Base-by-base conservation (phyloP, 2,329 filamentous ascomycete genomes). In the Ascochyta koolunga region DNA sequence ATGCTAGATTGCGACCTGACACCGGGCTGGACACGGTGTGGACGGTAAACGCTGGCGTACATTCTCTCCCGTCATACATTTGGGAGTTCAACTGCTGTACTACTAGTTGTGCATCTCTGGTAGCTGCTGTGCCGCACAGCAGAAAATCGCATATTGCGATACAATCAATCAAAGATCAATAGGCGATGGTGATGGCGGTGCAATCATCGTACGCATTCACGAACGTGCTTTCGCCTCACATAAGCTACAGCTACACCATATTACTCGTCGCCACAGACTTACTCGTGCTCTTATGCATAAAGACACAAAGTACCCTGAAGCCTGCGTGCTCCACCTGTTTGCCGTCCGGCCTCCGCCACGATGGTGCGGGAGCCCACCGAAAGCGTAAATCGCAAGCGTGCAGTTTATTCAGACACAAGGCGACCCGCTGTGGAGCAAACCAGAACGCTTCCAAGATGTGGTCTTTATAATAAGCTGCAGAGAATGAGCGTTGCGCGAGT, bases 11-110 rank as follows among this genome's bases (percentile, higher is more conserved):
- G 63, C 54, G 60, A 64, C 64, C 61, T 50, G 58, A 62, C 66
- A 68, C 66, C 66, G 63, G 60, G 62, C 65, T 72, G 66, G 60
- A 60, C 58, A 55, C 59, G 65, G 64, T 66, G 65, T 65, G 58
- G 50, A 37, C 11, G 43, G 56, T 35, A 49, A 44, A 45, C 40
- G 51, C 43, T 57, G 35, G 54, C 50, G 51, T 43, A 19, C 4
- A 37, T 31, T 35, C 39, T 47, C 19, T 42, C 31, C 39, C 19
- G 22, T 31, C 31, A 44, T 35, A 45, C 36, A 48, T 39, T 40
- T 11, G 11, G 22, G 40, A 35, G 44, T 15, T 13, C 39, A 29
- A 36, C 36, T 44, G 22, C 33, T 54, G 40, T 40, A 54, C 27
- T 8, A 29, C 22, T 35, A 41, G 35, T 45, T 39, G 21, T 36